Base-by-base conservation (phyloP, 2,329 filamentous ascomycete genomes). In the Tympanopsis confertula region DNA sequence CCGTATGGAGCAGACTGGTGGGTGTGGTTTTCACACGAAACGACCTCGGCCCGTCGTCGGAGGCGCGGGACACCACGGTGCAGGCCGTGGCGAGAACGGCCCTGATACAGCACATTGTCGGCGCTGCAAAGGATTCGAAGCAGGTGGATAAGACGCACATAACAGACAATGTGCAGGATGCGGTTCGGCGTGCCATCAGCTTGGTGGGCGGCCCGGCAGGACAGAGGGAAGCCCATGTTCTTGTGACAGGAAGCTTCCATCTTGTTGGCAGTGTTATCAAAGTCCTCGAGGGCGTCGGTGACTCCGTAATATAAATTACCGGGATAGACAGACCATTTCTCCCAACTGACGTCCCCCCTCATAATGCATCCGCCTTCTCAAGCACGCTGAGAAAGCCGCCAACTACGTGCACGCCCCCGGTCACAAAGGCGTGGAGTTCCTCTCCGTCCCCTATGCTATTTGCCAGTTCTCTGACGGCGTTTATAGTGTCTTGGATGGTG, bases 231-330 rank as follows among this genome's bases (percentile, higher is more conserved):
- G 65, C 76, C 13, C 73, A 77, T 53, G 74, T 80, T 0, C 61
- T 94, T 39, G 78, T 86, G 7, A 94, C 87, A 13, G 87, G 87
- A 2, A 93, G 86, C 54, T 61, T 94, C 50, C 82, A 94, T 64
- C 67, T 94, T 28, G 86, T 88, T 1, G 86, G 87, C 5, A 84
- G 82, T 10, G 65, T 87, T 35, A 62, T 94, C n/a, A 7, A n/a
- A n/a, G 22, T 10, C 7, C 7, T 26, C 7, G 38, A 79, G 83
- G 54, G 77, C 83, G 1, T 57, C 93, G 41, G 85, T 67, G 48
- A 63, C 65, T 7, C 22, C 22, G n/a, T 26, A 7, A n/a, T n/a
- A n/a, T n/a, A 7, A 26, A 7, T n/a, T 26, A 10, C 22, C 22
- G n/a, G 22, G 7, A 7, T n/a, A n/a, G 7, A 7, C 22, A 26